Evolutionary conservation across 352 stramenopile genomes (phyloP).

Genomic region (Globisporangium recalcitrans): DNA sequence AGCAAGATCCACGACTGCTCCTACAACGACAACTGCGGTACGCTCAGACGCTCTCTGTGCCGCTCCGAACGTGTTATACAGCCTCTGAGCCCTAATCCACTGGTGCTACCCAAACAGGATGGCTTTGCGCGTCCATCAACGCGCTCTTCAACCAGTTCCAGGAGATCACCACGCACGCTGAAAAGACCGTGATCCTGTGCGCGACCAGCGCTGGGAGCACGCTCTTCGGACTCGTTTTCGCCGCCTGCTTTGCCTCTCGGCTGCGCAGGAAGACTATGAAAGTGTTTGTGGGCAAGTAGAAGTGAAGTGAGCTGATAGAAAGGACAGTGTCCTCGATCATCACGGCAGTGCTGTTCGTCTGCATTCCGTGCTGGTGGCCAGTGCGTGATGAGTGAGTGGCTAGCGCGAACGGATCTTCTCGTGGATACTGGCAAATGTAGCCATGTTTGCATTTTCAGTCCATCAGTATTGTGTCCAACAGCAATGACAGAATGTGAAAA

Average conservation of each 20-base stretch:
- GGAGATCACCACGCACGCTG: slow-evolving; percentile 30
- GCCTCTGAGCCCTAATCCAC: no score
- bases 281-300: slow-evolving; percentile 37
- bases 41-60: slow-evolving; percentile 6
- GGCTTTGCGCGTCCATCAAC: slow-evolving; percentile 41
- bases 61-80: no score
- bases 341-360: neutral
- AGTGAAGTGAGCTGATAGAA: neutral
- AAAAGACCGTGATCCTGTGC: slow-evolving; percentile 32
- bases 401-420: neutral
- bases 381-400: no score
- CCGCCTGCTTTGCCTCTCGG: slow-evolving; percentile 36
- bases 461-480: neutral
- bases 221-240: slow-evolving; percentile 31
- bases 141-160: slow-evolving; percentile 43
- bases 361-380: no score
- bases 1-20: slow-evolving; percentile 59
- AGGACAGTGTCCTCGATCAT: neutral
- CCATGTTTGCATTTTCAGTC: neutral
- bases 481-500: no score
- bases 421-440: neutral
- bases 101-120: no score
- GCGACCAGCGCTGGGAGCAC: slow-evolving; percentile 20
- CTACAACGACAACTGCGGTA: slow-evolving; percentile 56
- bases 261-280: slow-evolving; percentile 52